phyloP scores from a whole-genome alignment of 2,329 filamentous ascomycete genomes.

The Ophiosphaerella korrae region DNA sequence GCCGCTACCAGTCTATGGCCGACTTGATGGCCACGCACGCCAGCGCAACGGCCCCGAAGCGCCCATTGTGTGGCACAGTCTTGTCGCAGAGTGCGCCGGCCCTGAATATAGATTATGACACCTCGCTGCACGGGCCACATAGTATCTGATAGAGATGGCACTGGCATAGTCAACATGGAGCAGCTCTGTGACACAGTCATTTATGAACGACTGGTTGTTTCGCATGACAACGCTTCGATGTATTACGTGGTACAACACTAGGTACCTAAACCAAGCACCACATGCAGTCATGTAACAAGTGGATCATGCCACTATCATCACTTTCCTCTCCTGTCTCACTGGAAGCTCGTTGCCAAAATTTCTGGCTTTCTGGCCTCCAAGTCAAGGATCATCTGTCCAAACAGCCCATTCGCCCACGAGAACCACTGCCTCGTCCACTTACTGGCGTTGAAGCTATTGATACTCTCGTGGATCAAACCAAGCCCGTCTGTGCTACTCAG shows the following conservation, averaged over 20 bases:
- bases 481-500: conserved; percentile 55
- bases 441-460: conserved; percentile 54
- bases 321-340: conserved; percentile 28
- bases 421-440: conserved; percentile 59
- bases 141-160: no score
- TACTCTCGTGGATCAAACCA: conserved; percentile 58
- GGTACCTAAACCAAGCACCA: background rate
- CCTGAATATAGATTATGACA: conserved; percentile 8
- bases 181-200: no score
- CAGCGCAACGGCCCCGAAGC: conserved; percentile 20
- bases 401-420: conserved; percentile 59
- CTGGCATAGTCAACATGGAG: no score
- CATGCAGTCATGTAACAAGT: background rate
- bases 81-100: conserved; percentile 6
- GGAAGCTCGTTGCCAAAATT: conserved; percentile 52
- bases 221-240: conserved; percentile 2
- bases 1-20: no score
- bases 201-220: background rate
- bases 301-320: conserved; percentile 2
- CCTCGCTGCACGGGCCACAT: no score
- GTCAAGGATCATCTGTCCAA: conserved; percentile 57
- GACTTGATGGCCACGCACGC: background rate
- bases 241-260: background rate
- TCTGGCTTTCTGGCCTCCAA: conserved; percentile 52
- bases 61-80: conserved; percentile 29